These are phyloP conservation scores for Daldinia bambusicola DNA, from an alignment of 495 filamentous ascomycete genomes.

Conservation along the genomic window DNA sequence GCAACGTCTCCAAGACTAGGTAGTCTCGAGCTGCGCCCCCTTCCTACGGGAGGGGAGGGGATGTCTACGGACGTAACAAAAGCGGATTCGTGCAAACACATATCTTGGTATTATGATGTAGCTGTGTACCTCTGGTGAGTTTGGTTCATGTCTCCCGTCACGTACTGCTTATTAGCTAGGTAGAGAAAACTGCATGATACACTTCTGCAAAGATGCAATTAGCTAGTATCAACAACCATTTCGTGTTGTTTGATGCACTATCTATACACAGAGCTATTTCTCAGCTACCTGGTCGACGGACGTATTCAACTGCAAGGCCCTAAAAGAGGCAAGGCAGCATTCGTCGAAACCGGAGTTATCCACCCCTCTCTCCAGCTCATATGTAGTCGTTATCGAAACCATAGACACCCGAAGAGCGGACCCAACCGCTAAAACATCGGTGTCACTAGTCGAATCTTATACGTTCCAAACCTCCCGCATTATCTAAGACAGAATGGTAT, in stretches of 20 bases:
- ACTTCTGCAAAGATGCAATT: constrained; percentile 1
- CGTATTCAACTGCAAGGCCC: constrained; percentile 17
- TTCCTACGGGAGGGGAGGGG: neutral
- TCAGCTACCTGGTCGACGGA: neutral
- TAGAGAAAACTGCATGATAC: neutral
- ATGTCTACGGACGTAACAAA: constrained; percentile 1
- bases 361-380: neutral
- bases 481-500: constrained; percentile 37
- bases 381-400: constrained; percentile 14
- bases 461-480: constrained; percentile 13
- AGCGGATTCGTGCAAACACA: constrained; percentile 13
- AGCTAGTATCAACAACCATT: constrained; percentile 1
- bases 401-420: constrained; percentile 1
- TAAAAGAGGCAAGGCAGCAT: constrained; percentile 8
- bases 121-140: neutral
- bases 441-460: constrained; percentile 5
- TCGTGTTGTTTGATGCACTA: neutral
- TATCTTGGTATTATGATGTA: constrained; percentile 1
- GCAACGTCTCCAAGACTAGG: neutral
- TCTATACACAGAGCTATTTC: constrained; percentile 10
- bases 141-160: neutral
- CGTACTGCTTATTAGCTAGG: neutral
- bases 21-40: constrained; percentile 13
- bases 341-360: constrained; percentile 16
- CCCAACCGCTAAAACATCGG: constrained; percentile 2